phyloP scores from a whole-genome alignment of 2,329 filamentous ascomycete species.

The Sclerotinia subarctica region DNA sequence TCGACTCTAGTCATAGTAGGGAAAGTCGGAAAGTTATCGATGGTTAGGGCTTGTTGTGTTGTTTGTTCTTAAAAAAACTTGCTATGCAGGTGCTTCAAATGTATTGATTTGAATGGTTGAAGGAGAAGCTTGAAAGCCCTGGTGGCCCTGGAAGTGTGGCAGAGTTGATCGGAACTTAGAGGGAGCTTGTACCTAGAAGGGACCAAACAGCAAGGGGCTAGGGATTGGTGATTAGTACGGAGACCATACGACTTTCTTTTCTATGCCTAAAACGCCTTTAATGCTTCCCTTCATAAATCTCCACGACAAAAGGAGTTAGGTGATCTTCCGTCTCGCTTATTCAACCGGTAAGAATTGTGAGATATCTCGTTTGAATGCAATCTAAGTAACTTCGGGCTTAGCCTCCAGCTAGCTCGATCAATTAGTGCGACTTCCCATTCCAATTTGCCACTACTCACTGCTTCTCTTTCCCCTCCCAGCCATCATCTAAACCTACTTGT shows the following conservation, averaged over 20 bases:
- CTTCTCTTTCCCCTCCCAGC: conserved; percentile 3
- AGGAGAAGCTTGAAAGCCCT: background rate
- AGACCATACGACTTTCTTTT: background rate
- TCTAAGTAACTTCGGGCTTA: background rate
- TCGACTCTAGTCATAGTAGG: background rate
- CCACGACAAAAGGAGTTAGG: background rate
- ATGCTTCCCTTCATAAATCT: background rate
- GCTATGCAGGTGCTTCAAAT: background rate
- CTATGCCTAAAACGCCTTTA: background rate
- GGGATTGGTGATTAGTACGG: background rate
- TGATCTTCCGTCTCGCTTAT: background rate
- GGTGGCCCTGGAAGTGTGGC: background rate
- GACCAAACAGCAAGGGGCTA: background rate
- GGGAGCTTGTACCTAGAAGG: background rate
- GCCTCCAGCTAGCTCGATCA: accelerated
- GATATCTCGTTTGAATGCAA: background rate
- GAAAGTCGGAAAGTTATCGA: background rate
- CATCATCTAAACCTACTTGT: conserved; percentile 13
- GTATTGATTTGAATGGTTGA: conserved; percentile 2
- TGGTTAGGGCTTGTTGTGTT: background rate
- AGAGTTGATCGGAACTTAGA: background rate
- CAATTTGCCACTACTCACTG: conserved; percentile 3
- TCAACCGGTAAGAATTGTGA: background rate
- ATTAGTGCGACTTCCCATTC: background rate
- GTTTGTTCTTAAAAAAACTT: conserved; percentile 7